A percentile compares a stretch with the other conserved stretches of the same genome.
phyloP scores from a whole-genome alignment of 208 protist species.

The Leishmania tropica region DNA sequence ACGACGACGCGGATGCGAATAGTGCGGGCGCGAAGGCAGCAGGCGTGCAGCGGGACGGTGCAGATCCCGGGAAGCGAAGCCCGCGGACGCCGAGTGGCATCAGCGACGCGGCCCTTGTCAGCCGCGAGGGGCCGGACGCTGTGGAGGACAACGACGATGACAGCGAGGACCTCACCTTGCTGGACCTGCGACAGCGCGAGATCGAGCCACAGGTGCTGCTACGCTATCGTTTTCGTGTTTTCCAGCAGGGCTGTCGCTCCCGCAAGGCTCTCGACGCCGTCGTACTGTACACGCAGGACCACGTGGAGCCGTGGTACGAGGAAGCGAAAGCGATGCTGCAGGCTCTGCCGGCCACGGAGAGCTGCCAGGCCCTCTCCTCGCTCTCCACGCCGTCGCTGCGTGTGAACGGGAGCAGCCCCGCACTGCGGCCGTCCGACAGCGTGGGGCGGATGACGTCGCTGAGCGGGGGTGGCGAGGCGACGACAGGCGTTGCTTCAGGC shows the following conservation, averaged over 20 bases:
- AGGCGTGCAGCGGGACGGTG: background rate
- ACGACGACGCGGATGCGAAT: slow-evolving; percentile 1
- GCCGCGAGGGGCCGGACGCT: background rate
- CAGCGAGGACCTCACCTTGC: slow-evolving; percentile 1
- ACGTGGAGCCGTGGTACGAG: slow-evolving; percentile 23
- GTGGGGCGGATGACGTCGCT: slow-evolving; percentile 3
- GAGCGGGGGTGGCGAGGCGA: background rate
- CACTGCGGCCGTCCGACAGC: slow-evolving; percentile 14
- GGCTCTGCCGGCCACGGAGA: slow-evolving; percentile 17
- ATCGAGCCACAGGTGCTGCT: slow-evolving; percentile 36
- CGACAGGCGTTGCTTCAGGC: background rate
- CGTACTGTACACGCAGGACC: slow-evolving; percentile 32
- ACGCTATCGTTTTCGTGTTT: slow-evolving; percentile 39
- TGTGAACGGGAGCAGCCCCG: slow-evolving; percentile 15
- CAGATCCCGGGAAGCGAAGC: background rate
- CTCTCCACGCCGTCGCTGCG: slow-evolving; percentile 21
- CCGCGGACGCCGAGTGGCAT: background rate
- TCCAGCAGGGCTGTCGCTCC: slow-evolving; percentile 31
- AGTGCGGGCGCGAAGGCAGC: background rate
- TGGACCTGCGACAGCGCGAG: slow-evolving; percentile 32
- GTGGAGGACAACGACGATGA: slow-evolving; percentile 1
- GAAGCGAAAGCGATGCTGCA: slow-evolving; percentile 33
- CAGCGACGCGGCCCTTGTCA: background rate
- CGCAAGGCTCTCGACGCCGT: slow-evolving; percentile 22
- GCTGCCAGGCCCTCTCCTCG: slow-evolving; percentile 6